These are phyloP conservation scores for Russula sp. DNA, from an alignment of 768 basidiomycete genomes.

Conservation along the genomic window DNA sequence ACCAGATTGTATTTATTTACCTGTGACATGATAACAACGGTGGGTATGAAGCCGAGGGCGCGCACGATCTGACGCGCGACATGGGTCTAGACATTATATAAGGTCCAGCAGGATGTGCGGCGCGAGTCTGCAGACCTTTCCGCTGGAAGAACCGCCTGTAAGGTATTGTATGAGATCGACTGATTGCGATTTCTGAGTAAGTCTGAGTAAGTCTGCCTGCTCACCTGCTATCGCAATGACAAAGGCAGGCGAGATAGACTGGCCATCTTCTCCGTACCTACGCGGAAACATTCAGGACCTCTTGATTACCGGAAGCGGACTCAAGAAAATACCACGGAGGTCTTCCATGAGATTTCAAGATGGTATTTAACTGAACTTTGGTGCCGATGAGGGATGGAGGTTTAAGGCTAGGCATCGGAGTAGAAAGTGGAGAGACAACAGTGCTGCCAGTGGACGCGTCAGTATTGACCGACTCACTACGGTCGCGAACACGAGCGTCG, in stretches of 20 bases:
- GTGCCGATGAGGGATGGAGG: slow-evolving; percentile 8
- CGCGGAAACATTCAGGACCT: slow-evolving; percentile 13
- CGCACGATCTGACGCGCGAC: slow-evolving; percentile 79
- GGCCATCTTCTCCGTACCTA: slow-evolving; percentile 78
- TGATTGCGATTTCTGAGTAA: not conserved
- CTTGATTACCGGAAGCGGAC: slow-evolving; percentile 5
- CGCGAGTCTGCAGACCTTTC: slow-evolving; percentile 50
- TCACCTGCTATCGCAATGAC: slow-evolving; percentile 79
- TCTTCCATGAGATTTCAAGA: slow-evolving; percentile 78
- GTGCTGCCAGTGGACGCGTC: not conserved
- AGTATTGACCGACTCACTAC: slow-evolving; percentile 9
- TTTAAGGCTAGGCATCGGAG: slow-evolving; percentile 11
- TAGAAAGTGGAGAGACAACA: slow-evolving; percentile 10
- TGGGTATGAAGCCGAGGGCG: slow-evolving; percentile 75
- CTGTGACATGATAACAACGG: slow-evolving; percentile 88
- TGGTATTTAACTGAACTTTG: slow-evolving; percentile 57
- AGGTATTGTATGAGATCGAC: not conserved
- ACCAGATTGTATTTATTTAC: slow-evolving; percentile 32
- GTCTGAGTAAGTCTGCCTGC: not conserved
- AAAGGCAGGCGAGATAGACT: slow-evolving; percentile 65
- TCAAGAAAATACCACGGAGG: slow-evolving; percentile 60
- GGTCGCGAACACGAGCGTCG: slow-evolving; percentile 1
- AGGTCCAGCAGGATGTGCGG: slow-evolving; percentile 2
- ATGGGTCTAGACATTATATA: slow-evolving; percentile 52
- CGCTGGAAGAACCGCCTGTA: slow-evolving; percentile 74